Evolutionary conservation across 116 monocot genomes (phyloP), one percentile per base, ranked within the genome.

Genomic region (Papilionanthe hybrid): DNA sequence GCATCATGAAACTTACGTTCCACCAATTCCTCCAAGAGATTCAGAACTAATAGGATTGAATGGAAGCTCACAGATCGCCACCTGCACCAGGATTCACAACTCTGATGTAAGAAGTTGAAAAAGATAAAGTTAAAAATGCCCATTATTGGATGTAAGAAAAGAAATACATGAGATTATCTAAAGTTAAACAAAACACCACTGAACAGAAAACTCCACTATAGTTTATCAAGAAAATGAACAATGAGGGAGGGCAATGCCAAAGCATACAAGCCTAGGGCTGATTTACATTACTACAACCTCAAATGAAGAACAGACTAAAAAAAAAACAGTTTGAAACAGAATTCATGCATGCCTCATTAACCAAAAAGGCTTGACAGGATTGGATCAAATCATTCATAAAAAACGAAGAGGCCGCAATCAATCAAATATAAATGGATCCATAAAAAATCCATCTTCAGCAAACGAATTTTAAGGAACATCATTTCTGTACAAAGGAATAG

Each of bases 21-120:
- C 99, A 85, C 99, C 99, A 42, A 93, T 81, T 89, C 99, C 99
- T 49, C 99, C 99, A 65, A 85, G 72, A 32, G 77, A 79, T 80
- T 99, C 95, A 44, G 99, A 99, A 84, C 99, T 99, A 78, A 99
- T 93, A 7, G 95, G 95, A 80, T 99, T 87, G 78, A 99, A 99
- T 42, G 99, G 99, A 84, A 94, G 99, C 87, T 99, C 99, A 47
- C 99, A 99, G 28, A 99, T 91, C 2, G 99, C 99, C 58, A 95
- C 99, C 99, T 99, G 84, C 42, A 86, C 55, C 60, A 82, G 19
- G 8, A 6, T 32, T 50, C 27, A 42, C n/a, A 20, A 47, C 17
- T 55, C 12, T 13, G 27, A 10, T 25, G 19, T 49, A 75, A 48
- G 27, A 50, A 49, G 50, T 49, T 27, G 5, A 48, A 75, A 5